Base-by-base conservation (phyloP, 441 rosid genomes). In the Gossypium gossypioides region DNA sequence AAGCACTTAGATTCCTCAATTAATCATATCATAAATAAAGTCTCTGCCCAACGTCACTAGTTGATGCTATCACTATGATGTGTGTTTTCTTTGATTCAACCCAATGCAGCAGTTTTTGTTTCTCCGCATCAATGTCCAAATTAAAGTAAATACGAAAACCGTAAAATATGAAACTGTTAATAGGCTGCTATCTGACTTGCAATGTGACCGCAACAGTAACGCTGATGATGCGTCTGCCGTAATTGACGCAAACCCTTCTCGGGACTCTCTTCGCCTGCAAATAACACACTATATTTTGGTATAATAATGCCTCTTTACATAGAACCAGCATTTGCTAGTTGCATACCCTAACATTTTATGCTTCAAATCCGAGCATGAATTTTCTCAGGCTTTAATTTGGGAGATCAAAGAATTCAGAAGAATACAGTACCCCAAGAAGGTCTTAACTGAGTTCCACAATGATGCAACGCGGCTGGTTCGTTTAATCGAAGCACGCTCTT, bases 361-460 rank as follows among this genome's bases (percentile, higher is more conserved):
- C 59, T 40, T 9, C 24, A 40, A 19, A 9, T 61, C 22, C 10
- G 24, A 29, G 34, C 24, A 27, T 34, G 70, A 52, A 46, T 60
- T 24, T 44, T 34, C 16, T 48, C 57, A 12, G 21, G 69, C 72
- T 76, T 16, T 16, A 32, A 58, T 57, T 34, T 15, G 9, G 24
- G 42, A 42, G 63, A 37, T 18, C 24, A 37, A 44, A 61, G 50
- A 15, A 59, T 18, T 0, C 27, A 21, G 10, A 63, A 70, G 18
- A 54, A 48, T 21, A 48, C 12, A 7, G 15, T 86, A 91, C 97
- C 97, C 77, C 72, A 89, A 72, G 76, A 85, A 80, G 61, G 75
- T 73, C 77, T 78, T 82, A 64, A 91, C 70, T 24, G 87, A 83
- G 55, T 73, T 81, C 95, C 95, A 91, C 71, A 84, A 60, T 69